A percentile compares a stretch with the other conserved stretches of the same genome.
phyloP scores from a whole-genome alignment of 2,329 filamentous ascomycete species.

The Byssochlamys sp. region DNA sequence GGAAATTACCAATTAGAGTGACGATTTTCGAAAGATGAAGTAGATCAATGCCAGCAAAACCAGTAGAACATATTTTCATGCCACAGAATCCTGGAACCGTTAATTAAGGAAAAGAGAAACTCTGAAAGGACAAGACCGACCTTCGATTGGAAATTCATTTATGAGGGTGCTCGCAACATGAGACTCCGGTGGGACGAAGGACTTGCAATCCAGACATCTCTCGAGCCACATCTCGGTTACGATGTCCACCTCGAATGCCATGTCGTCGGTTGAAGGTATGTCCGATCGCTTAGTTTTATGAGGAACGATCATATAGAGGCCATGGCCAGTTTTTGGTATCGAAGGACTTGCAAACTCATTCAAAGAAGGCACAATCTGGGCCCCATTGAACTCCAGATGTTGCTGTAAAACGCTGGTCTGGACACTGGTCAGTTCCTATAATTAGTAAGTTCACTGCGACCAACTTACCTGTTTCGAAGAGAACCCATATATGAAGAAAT shows the following conservation, averaged over 20 bases:
- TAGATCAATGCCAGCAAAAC: constrained; percentile 74
- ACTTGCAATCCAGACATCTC: constrained; percentile 69
- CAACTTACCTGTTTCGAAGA: constrained; percentile 42
- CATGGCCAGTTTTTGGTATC: constrained; percentile 24
- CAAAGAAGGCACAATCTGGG: constrained; percentile 25
- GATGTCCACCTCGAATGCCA: constrained; percentile 36
- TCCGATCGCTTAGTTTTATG: constrained; percentile 24
- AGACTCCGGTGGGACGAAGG: constrained; percentile 56
- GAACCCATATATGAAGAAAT: constrained; percentile 55
- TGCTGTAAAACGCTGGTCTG: constrained; percentile 30
- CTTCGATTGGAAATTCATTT: constrained; percentile 55
- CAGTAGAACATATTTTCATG: constrained; percentile 69
- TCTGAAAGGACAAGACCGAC: constrained; percentile 18
- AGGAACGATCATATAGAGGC: constrained; percentile 32
- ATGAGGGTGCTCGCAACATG: constrained; percentile 73
- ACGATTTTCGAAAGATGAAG: constrained; percentile 73
- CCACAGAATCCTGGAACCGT: constrained; percentile 48
- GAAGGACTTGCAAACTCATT: constrained; percentile 25
- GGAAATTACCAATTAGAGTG: constrained; percentile 52
- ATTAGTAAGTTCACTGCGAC: constrained; percentile 1
- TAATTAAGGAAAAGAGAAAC: constrained; percentile 3
- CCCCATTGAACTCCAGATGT: constrained; percentile 34
- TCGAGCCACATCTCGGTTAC: constrained; percentile 94
- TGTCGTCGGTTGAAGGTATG: constrained; percentile 30
- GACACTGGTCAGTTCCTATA: constrained; percentile 7